Evolutionary conservation across 225 moss, liverwort and hornwort species (phyloP).

Genomic region (Ulota crispa): DNA sequence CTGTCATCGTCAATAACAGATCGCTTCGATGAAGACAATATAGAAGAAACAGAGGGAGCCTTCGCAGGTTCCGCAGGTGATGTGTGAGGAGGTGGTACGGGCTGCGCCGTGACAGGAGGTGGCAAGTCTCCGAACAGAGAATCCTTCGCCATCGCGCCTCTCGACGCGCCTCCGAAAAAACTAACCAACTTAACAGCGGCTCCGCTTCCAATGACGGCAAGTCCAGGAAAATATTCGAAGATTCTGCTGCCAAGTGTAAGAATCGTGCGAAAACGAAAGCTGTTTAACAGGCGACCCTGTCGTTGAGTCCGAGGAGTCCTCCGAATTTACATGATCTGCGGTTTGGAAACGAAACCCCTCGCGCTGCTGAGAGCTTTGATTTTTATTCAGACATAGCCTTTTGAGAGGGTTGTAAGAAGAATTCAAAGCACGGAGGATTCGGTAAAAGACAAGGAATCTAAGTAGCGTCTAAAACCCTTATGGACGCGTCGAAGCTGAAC

Average conservation of each 20-base stretch:
- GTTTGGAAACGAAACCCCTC: neutral
- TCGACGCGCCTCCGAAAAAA: neutral
- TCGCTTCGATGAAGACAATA: constrained; percentile 65
- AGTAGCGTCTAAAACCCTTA: neutral
- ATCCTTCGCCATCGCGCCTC: constrained; percentile 53
- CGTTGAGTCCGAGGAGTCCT: neutral
- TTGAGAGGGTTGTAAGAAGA: neutral
- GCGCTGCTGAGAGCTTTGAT: neutral
- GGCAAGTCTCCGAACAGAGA: constrained; percentile 88
- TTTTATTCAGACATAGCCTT: neutral
- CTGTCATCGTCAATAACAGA: constrained; percentile 39
- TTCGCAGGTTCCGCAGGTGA: constrained; percentile 14
- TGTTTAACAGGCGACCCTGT: neutral
- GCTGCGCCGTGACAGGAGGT: constrained; percentile 54
- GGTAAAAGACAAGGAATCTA: neutral
- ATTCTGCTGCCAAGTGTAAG: neutral
- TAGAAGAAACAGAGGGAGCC: constrained; percentile 39
- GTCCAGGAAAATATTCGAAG: neutral
- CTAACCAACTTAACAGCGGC: neutral
- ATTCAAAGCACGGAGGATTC: neutral
- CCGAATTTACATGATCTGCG: neutral
- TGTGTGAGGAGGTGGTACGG: constrained; percentile 14
- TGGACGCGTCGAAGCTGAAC: neutral
- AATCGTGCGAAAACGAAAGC: neutral
- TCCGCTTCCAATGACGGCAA: neutral